Base-by-base conservation (phyloP, 2,329 filamentous ascomycete species). In the Ceratocystis cacaofunesta region DNA sequence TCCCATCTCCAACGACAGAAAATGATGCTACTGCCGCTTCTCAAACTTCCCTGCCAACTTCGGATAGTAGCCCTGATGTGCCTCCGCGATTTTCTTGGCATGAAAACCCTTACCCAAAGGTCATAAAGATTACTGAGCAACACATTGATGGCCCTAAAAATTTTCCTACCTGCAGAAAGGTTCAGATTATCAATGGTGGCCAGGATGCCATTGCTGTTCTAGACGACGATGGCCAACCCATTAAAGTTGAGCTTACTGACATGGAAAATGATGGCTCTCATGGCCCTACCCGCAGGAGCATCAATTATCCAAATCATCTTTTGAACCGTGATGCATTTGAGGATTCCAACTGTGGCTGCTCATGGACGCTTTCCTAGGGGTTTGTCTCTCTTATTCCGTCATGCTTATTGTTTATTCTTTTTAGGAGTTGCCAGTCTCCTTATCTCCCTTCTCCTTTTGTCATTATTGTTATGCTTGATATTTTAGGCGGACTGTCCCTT, bases 51-150 rank as follows among this genome's bases (percentile, higher is more conserved):
- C 3, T 8, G 22, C 5, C 55, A 32, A 32, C 36, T 15, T 17
- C 25, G 19, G 30, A 10, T 10, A 30, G 19, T 41, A 22, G 17
- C 25, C n/a, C 10, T 19, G 32, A 52, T 46, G 41, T 46, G 25
- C 17, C 36, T 3, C 5, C 4, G 3, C 50, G 1, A 10, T 25
- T 22, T 4, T 15, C 10, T 8, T 19, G 46, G 15, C 46, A 43
- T 28, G 6, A n/a, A 10, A 63, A 43, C 28, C 22, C 74, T 0
- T 84, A 82, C 66, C 81, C 82, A 1, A 77, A 76, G 28, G 76
- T 81, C 7, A 73, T 84, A 66, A 84, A 84, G 70, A 73, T 85
- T 52, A 74, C 81, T 63, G 82, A 85, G 71, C 78, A 80, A 15
- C 81, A 82, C 17, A 72, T 78, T 19, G 65, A 71, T 5, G 70